Evolutionary conservation across 78 protist species (phyloP).

Genomic region (Dictyostelium capitatum): DNA sequence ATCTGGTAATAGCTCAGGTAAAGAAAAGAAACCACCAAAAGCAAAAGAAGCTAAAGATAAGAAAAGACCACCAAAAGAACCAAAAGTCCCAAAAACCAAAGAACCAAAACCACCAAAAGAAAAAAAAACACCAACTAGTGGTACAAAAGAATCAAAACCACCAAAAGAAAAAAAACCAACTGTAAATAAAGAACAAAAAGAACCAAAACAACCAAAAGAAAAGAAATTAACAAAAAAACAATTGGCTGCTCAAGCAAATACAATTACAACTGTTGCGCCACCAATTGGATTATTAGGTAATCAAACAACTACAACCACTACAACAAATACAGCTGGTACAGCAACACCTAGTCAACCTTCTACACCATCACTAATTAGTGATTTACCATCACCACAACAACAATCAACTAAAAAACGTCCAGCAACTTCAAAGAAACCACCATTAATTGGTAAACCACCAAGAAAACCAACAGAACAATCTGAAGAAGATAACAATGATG

Average conservation of each 20-base stretch:
- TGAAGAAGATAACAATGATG: not conserved
- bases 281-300: not conserved
- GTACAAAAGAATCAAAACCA: slow-evolving; percentile 9
- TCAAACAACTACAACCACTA: not conserved
- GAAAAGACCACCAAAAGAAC: slow-evolving; percentile 2
- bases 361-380: not conserved
- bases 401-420: not conserved
- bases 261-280: not conserved
- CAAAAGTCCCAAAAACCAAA: slow-evolving; percentile 18
- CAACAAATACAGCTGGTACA: not conserved
- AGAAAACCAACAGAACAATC: not conserved
- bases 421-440: not conserved
- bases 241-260: not conserved
- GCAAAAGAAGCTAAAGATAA: slow-evolving; percentile 5
- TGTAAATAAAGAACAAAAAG: not conserved
- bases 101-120: slow-evolving; percentile 14
- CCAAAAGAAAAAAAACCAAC: not conserved
- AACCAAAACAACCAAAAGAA: slow-evolving; percentile 5
- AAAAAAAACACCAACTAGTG: slow-evolving; percentile 11
- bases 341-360: not conserved
- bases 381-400: slow-evolving; percentile 13
- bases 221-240: slow-evolving; percentile 2
- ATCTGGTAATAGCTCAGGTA: not conserved
- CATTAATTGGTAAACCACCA: not conserved
- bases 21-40: slow-evolving; percentile 31